Conservation (phyloP, 495 filamentous ascomycete species). For the Penicillium cinerascens region DNA sequence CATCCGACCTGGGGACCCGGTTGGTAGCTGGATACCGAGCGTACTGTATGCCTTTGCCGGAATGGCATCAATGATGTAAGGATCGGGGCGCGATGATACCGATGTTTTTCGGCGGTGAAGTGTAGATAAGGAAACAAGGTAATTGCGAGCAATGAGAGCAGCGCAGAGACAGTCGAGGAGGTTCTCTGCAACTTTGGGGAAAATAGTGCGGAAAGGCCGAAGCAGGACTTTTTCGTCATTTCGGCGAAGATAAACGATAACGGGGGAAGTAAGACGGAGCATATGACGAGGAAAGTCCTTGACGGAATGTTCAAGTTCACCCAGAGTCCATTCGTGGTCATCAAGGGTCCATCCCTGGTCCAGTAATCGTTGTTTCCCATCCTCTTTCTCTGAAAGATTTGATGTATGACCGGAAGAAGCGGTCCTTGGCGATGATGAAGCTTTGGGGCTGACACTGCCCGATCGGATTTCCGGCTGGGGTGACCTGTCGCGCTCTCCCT, state of each 20-base stretch:
- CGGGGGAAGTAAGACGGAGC: slow-evolving; percentile 45
- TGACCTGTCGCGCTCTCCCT: slow-evolving; percentile 14
- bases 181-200: slow-evolving; percentile 51
- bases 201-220: slow-evolving; percentile 54
- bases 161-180: slow-evolving; percentile 62
- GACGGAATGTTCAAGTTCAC: slow-evolving; percentile 42
- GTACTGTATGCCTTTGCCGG: slow-evolving; percentile 38
- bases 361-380: slow-evolving; percentile 33
- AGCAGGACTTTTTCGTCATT: slow-evolving; percentile 36
- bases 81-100: slow-evolving; percentile 16
- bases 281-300: slow-evolving; percentile 43
- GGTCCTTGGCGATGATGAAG: slow-evolving; percentile 12
- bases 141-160: slow-evolving; percentile 60
- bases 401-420: slow-evolving; percentile 28
- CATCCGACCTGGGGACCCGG: slow-evolving; percentile 25
- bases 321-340: slow-evolving; percentile 46
- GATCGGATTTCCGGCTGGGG: slow-evolving; percentile 26
- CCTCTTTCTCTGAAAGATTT: slow-evolving; percentile 27
- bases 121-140: slow-evolving; percentile 43
- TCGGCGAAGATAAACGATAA: slow-evolving; percentile 40
- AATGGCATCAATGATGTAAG: slow-evolving; percentile 29
- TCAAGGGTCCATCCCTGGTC: slow-evolving; percentile 45
- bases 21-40: slow-evolving; percentile 32
- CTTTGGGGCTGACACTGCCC: slow-evolving; percentile 25
- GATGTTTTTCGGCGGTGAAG: slow-evolving; percentile 25